Percentiles rank a stretch among this genome's conserved stretches.
phyloP scores from a whole-genome alignment of 495 filamentous ascomycete species.

The Acidomyces sp. region DNA sequence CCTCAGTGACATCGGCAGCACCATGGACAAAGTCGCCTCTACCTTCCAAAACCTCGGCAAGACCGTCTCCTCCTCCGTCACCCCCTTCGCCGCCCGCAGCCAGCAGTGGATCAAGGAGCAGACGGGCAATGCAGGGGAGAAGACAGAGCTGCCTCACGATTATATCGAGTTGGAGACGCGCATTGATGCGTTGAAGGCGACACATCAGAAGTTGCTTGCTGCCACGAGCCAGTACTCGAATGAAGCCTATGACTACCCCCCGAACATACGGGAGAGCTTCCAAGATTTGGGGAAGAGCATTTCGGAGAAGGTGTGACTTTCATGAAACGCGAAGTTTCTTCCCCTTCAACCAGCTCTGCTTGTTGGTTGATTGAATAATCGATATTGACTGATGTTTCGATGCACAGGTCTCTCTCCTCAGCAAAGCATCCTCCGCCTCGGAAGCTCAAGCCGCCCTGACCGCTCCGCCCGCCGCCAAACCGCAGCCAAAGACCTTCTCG shows the following conservation, averaged over 20 bases:
- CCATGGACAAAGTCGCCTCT: constrained; percentile 19
- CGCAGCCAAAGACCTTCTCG: constrained; percentile 96
- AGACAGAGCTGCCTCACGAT: constrained; percentile 93
- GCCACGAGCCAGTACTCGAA: constrained; percentile 94
- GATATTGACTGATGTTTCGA: neutral
- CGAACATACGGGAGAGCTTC: constrained; percentile 96
- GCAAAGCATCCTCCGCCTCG: constrained; percentile 66
- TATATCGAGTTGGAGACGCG: constrained; percentile 98
- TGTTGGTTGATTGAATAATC: neutral
- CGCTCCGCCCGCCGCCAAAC: constrained; percentile 80
- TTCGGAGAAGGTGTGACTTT: constrained; percentile 57
- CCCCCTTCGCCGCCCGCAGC: constrained; percentile 82
- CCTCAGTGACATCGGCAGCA: neutral
- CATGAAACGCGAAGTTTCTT: no score
- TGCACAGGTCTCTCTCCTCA: constrained; percentile 53
- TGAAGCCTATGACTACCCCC: constrained; percentile 98
- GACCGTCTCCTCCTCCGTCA: constrained; percentile 34
- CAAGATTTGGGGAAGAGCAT: constrained; percentile 90
- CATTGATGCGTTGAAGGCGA: constrained; percentile 92
- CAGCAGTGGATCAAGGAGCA: constrained; percentile 97
- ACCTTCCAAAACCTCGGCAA: constrained; percentile 12
- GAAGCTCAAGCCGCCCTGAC: constrained; percentile 91
- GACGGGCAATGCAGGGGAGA: constrained; percentile 87
- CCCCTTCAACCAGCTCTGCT: no score
- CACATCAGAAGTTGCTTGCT: constrained; percentile 88